Evolutionary conservation across 768 basidiomycete species (phyloP).

Genomic region (Punctularia strigosozonata): DNA sequence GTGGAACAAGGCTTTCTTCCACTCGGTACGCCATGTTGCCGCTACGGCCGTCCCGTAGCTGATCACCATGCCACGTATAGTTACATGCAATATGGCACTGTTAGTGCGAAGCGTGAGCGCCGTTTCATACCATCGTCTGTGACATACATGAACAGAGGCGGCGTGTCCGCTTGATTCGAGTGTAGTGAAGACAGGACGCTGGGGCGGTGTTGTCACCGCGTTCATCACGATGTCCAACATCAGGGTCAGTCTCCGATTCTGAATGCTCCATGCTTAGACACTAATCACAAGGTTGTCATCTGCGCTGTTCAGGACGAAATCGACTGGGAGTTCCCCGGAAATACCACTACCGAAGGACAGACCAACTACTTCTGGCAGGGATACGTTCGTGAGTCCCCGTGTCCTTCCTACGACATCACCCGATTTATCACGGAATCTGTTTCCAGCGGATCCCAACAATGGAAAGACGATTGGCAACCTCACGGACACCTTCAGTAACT

Average conservation of each 20-base stretch:
- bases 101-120: conserved; percentile 47
- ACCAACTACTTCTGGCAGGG: conserved; percentile 79
- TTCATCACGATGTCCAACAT: conserved; percentile 75
- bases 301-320: conserved; percentile 86
- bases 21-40: conserved; percentile 73
- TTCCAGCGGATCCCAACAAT: conserved; percentile 30
- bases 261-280: too few relatives aligned
- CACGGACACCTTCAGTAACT: conserved; percentile 55
- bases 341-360: conserved; percentile 50
- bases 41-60: too few relatives aligned
- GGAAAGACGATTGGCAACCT: conserved; percentile 38
- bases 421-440: not conserved
- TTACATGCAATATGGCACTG: conserved; percentile 74
- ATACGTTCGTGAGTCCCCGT: conserved; percentile 38
- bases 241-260: too few relatives aligned
- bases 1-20: conserved; percentile 68
- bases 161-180: not conserved
- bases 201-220: conserved; percentile 75
- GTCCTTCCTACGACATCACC: conserved; percentile 1
- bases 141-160: not conserved
- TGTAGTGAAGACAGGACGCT: conserved; percentile 66
- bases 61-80: too few relatives aligned
- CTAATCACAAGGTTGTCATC: too few relatives aligned
- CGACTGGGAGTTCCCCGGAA: conserved; percentile 79
- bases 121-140: conserved; percentile 6